phyloP scores from a whole-genome alignment of 148 eudicot genomes.

The Oxyria digyna region DNA sequence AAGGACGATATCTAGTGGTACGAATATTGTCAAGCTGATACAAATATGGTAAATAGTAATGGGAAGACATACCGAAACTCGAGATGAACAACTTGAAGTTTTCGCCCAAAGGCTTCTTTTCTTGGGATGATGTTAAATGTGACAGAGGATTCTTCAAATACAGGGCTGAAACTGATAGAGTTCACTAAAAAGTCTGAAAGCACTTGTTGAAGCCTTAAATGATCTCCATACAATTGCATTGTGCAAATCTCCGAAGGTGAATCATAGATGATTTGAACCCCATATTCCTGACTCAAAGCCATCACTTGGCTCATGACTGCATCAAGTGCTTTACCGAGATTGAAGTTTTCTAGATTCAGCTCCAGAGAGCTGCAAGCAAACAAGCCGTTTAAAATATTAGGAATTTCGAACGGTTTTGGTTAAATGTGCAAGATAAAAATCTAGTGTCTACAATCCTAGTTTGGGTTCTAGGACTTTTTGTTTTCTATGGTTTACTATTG shows the following conservation, averaged over 20 bases:
- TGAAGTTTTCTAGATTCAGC: conserved; percentile 40
- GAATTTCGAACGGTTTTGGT: not conserved
- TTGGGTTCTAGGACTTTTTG: too few species aligned
- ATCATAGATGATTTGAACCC: conserved; percentile 45
- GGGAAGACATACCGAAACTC: conserved; percentile 53
- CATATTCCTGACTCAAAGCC: conserved; percentile 48
- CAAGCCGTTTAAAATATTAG: conserved; percentile 10
- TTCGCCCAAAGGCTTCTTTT: conserved; percentile 47
- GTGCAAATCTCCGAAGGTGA: conserved; percentile 45
- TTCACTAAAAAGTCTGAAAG: conserved; percentile 69
- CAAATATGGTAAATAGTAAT: not conserved
- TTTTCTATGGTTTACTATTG: too few species aligned
- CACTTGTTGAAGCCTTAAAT: conserved; percentile 80
- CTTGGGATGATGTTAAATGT: conserved; percentile 34
- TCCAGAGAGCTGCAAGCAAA: conserved; percentile 63
- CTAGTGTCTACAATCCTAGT: too few species aligned
- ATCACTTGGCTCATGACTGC: conserved; percentile 66
- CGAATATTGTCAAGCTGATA: not conserved
- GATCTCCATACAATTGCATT: conserved; percentile 55
- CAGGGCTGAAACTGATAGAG: conserved; percentile 55
- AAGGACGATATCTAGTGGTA: not conserved
- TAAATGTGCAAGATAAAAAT: not conserved
- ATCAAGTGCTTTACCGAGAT: conserved; percentile 58
- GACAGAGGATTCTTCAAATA: conserved; percentile 47
- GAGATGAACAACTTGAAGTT: conserved; percentile 57